Base-by-base conservation (phyloP, 805 yeast genomes). In the Zygotorulaspora florentina region DNA sequence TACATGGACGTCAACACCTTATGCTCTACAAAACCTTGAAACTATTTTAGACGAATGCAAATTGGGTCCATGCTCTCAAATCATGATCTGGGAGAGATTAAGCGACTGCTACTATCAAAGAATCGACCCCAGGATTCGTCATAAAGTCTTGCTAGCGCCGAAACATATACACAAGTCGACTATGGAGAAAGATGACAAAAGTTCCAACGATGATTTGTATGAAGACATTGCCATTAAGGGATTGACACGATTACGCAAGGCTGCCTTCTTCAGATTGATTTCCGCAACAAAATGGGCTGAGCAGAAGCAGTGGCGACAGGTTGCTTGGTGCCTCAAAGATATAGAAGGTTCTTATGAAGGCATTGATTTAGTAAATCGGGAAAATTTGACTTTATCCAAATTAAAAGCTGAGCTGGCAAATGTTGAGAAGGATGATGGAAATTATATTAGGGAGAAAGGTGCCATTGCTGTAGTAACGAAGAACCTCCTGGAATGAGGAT, bases 281-380 rank as follows among this genome's bases (percentile, higher is more conserved):
- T 82, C 96, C 0, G 83, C 88, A 6, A 77, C 77, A 45, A 86
- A 85, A 58, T 81, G 96, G 85, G 73, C 74, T 12, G 66, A 68
- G 47, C 61, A 60, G 42, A 52, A 54, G 30, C 62, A 62, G 44
- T 60, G 66, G 65, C 51, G 55, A 23, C 66, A 61, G 36, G 63
- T 61, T 2, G 40, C 49, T 20, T 64, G 68, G 68, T 55, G 67
- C 33, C 43, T 61, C 15, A 36, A 49, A 16, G 65, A 62, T 44
- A 57, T 72, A 0, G 56, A 60, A 17, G 52, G 47, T 3, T 59
- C 63, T 6, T 74, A 74, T 40, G 52, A 42, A 2, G 50, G 45
- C 2, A 27, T 54, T 15, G 52, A 40, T 6, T 47, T 63, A 27
- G 48, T 54, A 3, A 41, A 56, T 10, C 47, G 64, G 39, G 37